These are phyloP conservation scores for Ceratocystis lukuohia DNA, from an alignment of 2,329 filamentous ascomycete genomes.

Conservation along the genomic window DNA sequence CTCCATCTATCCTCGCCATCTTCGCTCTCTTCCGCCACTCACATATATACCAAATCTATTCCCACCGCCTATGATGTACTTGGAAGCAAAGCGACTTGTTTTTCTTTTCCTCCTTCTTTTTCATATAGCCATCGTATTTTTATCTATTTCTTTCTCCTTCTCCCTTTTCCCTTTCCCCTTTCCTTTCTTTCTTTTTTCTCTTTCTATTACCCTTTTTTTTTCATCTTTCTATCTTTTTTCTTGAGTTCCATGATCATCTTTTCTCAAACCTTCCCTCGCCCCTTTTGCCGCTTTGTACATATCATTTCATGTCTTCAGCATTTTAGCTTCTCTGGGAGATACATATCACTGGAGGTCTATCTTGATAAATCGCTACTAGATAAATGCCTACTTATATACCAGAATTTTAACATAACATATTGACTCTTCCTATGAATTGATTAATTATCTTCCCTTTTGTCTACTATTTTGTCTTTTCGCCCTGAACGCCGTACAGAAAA, in stretches of 20 bases:
- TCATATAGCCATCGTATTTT: neutral
- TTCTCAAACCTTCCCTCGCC: too few species aligned
- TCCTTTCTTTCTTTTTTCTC: neutral
- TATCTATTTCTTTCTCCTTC: constrained; percentile 1
- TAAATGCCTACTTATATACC: neutral
- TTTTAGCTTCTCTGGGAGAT: constrained; percentile 1
- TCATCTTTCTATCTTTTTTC: constrained; percentile 1
- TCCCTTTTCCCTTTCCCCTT: neutral
- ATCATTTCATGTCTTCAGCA: constrained; percentile 5
- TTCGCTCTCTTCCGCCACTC: neutral
- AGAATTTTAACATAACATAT: neutral
- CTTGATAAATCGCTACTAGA: constrained; percentile 8
- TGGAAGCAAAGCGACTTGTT: constrained; percentile 6
- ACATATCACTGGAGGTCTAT: neutral
- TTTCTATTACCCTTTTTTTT: neutral
- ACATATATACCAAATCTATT: neutral
- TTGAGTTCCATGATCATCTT: neutral
- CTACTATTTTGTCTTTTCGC: neutral
- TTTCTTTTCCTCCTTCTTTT: neutral
- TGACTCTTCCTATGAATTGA: neutral
- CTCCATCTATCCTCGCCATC: neutral
- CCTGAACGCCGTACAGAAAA: neutral
- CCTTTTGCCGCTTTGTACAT: constrained; percentile 17
- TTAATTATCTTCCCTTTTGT: neutral
- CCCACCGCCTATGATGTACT: constrained; percentile 5